Evolutionary conservation across 176 grass and related monocot genomes (phyloP).

Genomic region (Poa pratensis): DNA sequence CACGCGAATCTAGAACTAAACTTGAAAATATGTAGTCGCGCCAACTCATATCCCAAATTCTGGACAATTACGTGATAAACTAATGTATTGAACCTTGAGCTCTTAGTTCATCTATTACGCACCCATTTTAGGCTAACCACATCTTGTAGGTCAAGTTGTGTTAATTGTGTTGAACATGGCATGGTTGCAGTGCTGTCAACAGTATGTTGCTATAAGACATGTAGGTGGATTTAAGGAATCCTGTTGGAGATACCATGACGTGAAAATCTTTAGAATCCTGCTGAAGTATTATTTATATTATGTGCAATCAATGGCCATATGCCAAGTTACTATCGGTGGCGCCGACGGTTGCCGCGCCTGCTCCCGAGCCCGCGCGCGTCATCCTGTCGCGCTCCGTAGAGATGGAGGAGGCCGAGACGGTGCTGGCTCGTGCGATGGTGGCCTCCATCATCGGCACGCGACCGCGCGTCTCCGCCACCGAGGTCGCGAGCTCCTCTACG

Average conservation of each 20-base stretch:
- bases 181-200: background rate
- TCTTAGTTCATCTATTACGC: background rate
- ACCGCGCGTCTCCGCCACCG: too few species aligned
- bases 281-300: background rate
- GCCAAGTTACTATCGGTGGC: background rate
- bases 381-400: too few species aligned
- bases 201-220: conserved; percentile 6
- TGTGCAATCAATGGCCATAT: background rate
- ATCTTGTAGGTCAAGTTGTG: conserved; percentile 12
- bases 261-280: conserved; percentile 19
- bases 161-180: conserved; percentile 20
- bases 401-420: too few species aligned
- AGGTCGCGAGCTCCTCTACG: too few species aligned
- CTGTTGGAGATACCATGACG: background rate
- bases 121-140: conserved; percentile 15
- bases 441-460: too few species aligned
- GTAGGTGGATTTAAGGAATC: conserved; percentile 24
- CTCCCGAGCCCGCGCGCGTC: too few species aligned
- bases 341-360: too few species aligned
- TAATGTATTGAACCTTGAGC: background rate
- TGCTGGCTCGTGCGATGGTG: too few species aligned
- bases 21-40: background rate
- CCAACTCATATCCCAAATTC: background rate
- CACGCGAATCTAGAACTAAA: background rate
- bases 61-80: background rate